These are phyloP conservation scores for Pseudohalonectria lignicola DNA, from an alignment of 2,329 filamentous ascomycete species.

Conservation along the genomic window DNA sequence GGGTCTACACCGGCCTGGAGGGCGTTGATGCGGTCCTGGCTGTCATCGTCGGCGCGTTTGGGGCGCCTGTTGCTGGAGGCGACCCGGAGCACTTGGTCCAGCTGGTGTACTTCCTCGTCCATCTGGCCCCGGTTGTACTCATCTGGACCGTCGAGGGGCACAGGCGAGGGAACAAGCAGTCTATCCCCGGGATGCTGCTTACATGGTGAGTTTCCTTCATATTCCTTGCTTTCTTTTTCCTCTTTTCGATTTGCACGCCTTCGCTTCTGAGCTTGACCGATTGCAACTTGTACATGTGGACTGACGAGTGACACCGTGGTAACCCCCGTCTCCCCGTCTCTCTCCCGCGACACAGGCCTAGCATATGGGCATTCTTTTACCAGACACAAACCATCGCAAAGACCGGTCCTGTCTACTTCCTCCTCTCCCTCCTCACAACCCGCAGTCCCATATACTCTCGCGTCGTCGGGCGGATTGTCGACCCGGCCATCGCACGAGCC, in stretches of 20 bases:
- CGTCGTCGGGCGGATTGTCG: conserved; percentile 1
- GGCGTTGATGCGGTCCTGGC: background rate
- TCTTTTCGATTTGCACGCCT: no score
- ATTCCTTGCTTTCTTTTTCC: background rate
- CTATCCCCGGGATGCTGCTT: background rate
- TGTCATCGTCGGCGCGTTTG: no score
- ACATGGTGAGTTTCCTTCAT: conserved; percentile 1
- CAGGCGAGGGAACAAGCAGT: conserved; percentile 5
- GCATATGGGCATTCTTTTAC: background rate
- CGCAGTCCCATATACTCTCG: background rate
- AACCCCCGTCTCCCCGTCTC: no score
- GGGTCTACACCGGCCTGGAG: background rate
- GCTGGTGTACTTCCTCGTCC: conserved; percentile 5
- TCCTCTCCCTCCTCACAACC: conserved; percentile 1
- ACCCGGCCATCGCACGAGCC: conserved; percentile 1
- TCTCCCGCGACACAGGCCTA: no score
- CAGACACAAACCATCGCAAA: conserved; percentile 1
- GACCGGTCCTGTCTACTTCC: conserved; percentile 3
- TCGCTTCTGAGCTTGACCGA: no score
- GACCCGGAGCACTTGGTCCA: conserved; percentile 2
- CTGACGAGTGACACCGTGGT: no score
- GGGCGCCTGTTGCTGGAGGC: no score
- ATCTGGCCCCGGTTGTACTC: conserved; percentile 2
- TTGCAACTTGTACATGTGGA: no score
- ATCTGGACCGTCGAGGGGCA: conserved; percentile 8